Evolutionary conservation across 176 grass and related monocot species (phyloP), one percentile per base, ranked within the genome.

Genomic region (maize (Zea mays)): DNA sequence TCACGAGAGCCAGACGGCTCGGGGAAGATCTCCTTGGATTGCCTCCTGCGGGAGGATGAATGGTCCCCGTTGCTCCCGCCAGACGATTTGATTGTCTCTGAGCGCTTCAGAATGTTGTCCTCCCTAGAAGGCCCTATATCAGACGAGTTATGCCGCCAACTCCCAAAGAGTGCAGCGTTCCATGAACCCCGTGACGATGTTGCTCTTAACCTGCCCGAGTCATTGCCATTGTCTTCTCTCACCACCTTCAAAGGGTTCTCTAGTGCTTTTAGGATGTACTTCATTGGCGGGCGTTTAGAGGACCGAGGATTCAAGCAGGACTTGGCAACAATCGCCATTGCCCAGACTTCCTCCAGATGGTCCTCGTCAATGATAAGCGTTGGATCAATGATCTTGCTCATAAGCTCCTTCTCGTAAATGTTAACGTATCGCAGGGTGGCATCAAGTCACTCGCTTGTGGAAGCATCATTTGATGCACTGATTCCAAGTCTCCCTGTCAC

Each of bases 311-410:
- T 99, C 77, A 99, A 83, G 77, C 96, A 99, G 55, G 96, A 93
- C 81, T 95, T 99, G 10, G 96, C 96, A 15, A 99, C 87, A 65
- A 99, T 91, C 9, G 96, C 85, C 85, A 99, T 92, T 7, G 96
- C 96, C 96, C 96, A 99, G 11, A 99, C 92, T 82, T 99, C 96
- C 85, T 99, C 96, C 65, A 99, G 67, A 79, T 92, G 96, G 54
- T 99, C 96, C 86, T 99, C 96, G 7, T 99, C 92, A 17, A 99
- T 85, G 39, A 99, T 94, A 35, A 99, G 87, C 2, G 76, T 85
- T 35, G 96, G 96, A 58, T 99, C 96, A 17, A 99, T 89, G 52
- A 99, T 95, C 82, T 87, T 99, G 46, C 90, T 87, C 71, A 99
- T 88, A 13, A 93, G 85, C 63, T 99, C 92, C 61, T 99, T 99